Evolutionary conservation across 1,284 basidiomycete genomes (phyloP), one percentile per base, ranked within the genome.

Genomic region (Anthracocystis setariae): DNA sequence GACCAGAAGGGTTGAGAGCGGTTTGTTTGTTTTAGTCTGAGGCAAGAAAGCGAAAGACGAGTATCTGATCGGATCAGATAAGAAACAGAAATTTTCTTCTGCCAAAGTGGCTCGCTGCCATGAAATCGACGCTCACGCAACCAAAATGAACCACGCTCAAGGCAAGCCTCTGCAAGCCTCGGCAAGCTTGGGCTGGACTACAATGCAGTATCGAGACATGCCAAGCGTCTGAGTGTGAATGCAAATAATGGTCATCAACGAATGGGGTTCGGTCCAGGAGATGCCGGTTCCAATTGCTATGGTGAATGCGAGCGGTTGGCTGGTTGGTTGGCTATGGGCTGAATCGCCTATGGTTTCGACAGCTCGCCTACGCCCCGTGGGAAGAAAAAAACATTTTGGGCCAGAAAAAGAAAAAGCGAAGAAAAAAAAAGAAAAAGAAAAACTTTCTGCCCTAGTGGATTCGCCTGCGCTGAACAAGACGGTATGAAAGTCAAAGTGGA

Each of bases 11-110:
- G 12, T 5, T 29, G 29, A 5, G 29, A n/a, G n/a, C n/a, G n/a
- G n/a, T n/a, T n/a, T 12, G 7, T 29, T 29, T 29, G 29, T 29
- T 29, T 12, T 7, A 29, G 29, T 29, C 5, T 37, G 35, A 17
- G 35, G 8, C 8, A 37, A 37, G 39, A 48, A 15, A 32, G 38
- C 40, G 24, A 23, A 48, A 38, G 37, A 15, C 20, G 25, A 29
- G 54, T 61, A 61, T 61, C 58, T 48, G 58, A 61, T 61, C 58
- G 45, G 58, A 61, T 61, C 58, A 61, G 58, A 61, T 61, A 53
- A 61, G 48, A 42, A 43, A 61, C 54, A 53, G 54, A 43, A 42
- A 43, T 29, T 40, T 32, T 20, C 46, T 33, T 33, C 13, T 20
- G 48, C 38, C 27, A 42, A 24, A 43, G 27, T 39, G 38, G 23